Evolutionary conservation across 192 early-diverging fungal species (phyloP), one percentile per base, ranked within the genome.

Genomic region (Geranomyces michiganensis): DNA sequence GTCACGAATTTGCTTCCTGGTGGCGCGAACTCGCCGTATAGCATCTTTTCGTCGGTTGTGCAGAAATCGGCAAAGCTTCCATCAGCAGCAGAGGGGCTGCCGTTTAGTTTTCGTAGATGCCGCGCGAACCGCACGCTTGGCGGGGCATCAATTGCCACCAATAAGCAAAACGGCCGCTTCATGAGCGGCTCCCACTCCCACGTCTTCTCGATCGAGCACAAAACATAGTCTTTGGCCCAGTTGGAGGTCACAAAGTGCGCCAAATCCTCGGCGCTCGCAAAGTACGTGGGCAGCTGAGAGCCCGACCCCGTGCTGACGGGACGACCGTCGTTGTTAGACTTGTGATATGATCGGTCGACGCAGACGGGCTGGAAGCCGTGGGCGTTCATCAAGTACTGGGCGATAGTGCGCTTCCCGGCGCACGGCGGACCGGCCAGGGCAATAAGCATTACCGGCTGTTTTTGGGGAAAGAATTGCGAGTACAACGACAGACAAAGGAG

Each of bases 91-190:
- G 4, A 4, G 3, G 26, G 4, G 7, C 29, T 8, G 31, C 60
- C 43, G 10, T 30, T 65, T 43, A 44, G 49, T 62, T 19, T 24
- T 13, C 43, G 32, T 62, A 47, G 58, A 33, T n/a, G 51, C 30
- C 77, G 32, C 59, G 71, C 73, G 76, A 90, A 93, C 32, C 95
- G 89, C 22, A 89, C 74, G 29, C 75, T 76, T 27, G 88, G 72
- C 0, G 93, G 91, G n/a, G 92, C 92, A 56, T 96, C 91, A 6
- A 99, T 82, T n/a, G 90, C 85, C 0, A 96, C 83, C 10, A 96
- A 72, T 9, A 97, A 78, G 33, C 95, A 88, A 80, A 96, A 87
- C 19, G 82, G 85, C 1, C 92, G 80, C 67, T 91, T 93, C 76
- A 65, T 78, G 30, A 93, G 77, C 19, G 82, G 56, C 49, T 86